Evolutionary conservation across 1,284 basidiomycete species (phyloP).

Genomic region (Ceratobasidium sp.): DNA sequence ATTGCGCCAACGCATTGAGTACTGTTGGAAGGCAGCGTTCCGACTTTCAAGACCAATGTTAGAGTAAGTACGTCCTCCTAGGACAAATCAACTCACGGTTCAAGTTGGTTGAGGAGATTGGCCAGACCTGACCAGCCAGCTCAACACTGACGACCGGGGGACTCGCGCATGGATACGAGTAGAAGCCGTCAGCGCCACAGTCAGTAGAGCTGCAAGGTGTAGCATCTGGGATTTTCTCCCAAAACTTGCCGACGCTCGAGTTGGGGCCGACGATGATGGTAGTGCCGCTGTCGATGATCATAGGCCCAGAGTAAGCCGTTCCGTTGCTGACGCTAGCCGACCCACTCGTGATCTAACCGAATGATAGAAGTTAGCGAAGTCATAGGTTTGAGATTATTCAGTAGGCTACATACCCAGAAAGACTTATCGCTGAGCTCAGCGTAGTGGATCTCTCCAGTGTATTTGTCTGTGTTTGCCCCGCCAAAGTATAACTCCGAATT

Average conservation of each 20-base stretch:
- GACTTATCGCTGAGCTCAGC: background rate
- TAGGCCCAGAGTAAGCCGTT: background rate
- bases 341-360: background rate
- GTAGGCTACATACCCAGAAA: background rate
- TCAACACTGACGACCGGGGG: slow-evolving; percentile 54
- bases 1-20: slow-evolving; percentile 79
- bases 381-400: background rate
- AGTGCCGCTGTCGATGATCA: slow-evolving; percentile 60
- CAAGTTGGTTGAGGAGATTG: slow-evolving; percentile 78
- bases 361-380: background rate
- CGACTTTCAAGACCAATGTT: background rate
- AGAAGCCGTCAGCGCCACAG: slow-evolving; percentile 10
- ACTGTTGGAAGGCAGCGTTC: background rate
- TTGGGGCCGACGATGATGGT: slow-evolving; percentile 59
- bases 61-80: background rate
- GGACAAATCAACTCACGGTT: slow-evolving; percentile 60
- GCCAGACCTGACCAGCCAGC: slow-evolving; percentile 53
- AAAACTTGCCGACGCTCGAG: slow-evolving; percentile 51
- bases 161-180: slow-evolving; percentile 54
- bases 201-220: background rate
- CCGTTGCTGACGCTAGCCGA: background rate
- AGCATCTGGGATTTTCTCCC: slow-evolving; percentile 28
- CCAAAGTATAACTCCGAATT: slow-evolving; percentile 73
- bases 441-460: slow-evolving; percentile 58
- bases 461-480: slow-evolving; percentile 61